Conservation (phyloP, 345 rosid genomes). For the Ceriops zippeliana region DNA sequence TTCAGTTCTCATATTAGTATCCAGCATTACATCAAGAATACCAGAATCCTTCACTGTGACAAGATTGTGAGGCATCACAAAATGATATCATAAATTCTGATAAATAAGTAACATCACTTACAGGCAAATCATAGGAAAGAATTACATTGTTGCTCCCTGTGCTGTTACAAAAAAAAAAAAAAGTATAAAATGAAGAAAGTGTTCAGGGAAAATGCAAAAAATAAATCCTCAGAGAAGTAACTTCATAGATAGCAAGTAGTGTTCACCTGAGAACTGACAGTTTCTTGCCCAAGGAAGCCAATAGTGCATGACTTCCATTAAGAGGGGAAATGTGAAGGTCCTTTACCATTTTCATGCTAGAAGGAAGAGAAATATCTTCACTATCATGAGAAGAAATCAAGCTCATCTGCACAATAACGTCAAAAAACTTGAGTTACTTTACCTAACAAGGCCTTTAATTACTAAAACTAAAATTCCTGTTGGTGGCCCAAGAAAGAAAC, state of each 20-base stretch:
- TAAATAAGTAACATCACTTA: conserved; percentile 22
- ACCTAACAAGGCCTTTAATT: background rate
- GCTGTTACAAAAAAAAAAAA: conserved; percentile 37
- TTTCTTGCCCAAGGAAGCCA: conserved; percentile 75
- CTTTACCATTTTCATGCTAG: conserved; percentile 59
- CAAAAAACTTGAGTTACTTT: background rate
- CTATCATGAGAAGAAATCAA: conserved; percentile 59
- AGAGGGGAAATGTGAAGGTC: conserved; percentile 70
- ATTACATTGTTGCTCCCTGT: conserved; percentile 66
- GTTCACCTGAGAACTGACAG: conserved; percentile 67
- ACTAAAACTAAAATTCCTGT: background rate
- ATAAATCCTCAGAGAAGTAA: background rate
- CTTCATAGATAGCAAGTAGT: background rate
- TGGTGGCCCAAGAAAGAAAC: conserved; percentile 29
- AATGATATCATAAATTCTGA: conserved; percentile 9
- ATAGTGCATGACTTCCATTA: conserved; percentile 51
- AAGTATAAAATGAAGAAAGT: conserved; percentile 7
- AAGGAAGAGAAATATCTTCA: conserved; percentile 62
- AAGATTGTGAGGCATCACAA: background rate
- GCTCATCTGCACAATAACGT: conserved; percentile 46
- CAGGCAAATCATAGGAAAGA: conserved; percentile 71
- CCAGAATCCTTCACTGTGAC: no score
- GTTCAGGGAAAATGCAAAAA: background rate
- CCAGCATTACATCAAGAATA: no score
- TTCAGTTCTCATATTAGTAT: no score